Evolutionary conservation across 2,329 filamentous ascomycete species (phyloP).

Genomic region (Talaromyces islandicus): DNA sequence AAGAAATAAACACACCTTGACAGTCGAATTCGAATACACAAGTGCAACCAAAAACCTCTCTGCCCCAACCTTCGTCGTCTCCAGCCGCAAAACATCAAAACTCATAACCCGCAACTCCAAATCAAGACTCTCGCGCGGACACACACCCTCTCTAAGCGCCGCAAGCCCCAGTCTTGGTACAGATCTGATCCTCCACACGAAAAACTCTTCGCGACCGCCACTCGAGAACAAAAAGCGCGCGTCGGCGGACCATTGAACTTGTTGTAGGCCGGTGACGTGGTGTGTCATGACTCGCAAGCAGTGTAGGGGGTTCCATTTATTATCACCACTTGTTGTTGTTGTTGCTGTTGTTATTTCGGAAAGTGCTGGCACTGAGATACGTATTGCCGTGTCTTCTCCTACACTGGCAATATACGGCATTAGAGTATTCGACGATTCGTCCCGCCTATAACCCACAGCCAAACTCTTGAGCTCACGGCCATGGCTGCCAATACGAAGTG

Average conservation of each 20-base stretch:
- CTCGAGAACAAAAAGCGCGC: constrained; percentile 74
- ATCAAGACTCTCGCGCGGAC: constrained; percentile 43
- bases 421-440: background rate
- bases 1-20: constrained; percentile 49
- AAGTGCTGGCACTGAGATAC: constrained; percentile 49
- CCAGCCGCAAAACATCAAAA: constrained; percentile 55
- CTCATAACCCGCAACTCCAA: constrained; percentile 74
- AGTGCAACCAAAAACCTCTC: constrained; percentile 57
- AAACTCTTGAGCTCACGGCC: constrained; percentile 76
- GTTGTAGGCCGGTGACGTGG: constrained; percentile 79
- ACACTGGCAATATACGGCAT: constrained; percentile 56
- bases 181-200: constrained; percentile 65
- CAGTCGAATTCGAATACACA: constrained; percentile 75
- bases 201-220: constrained; percentile 83
- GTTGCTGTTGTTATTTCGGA: too few relatives aligned
- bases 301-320: constrained; percentile 25
- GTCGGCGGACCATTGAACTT: constrained; percentile 64
- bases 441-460: constrained; percentile 37
- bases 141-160: constrained; percentile 46
- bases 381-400: constrained; percentile 67
- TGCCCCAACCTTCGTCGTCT: constrained; percentile 14
- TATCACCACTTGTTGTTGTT: background rate
- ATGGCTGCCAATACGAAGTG: constrained; percentile 66
- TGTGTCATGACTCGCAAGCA: constrained; percentile 64
- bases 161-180: constrained; percentile 51